phyloP scores from a whole-genome alignment of 2,329 filamentous ascomycete species.

The Xylariaceae sp. region DNA sequence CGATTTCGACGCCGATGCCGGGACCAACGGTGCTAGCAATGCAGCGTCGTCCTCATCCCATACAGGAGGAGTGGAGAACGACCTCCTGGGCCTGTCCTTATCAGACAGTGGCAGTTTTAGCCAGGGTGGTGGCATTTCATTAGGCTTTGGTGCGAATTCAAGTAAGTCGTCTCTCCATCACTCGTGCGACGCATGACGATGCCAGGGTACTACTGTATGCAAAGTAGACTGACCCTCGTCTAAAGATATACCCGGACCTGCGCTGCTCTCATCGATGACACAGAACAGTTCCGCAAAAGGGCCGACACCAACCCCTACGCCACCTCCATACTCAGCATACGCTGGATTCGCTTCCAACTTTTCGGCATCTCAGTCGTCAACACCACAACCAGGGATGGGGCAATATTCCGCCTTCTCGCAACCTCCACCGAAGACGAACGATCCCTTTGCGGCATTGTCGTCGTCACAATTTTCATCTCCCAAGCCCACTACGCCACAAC shows the following conservation, averaged over 20 bases:
- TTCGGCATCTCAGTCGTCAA: constrained; percentile 44
- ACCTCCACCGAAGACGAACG: constrained; percentile 37
- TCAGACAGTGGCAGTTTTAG: constrained; percentile 61
- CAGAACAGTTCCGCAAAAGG: constrained; percentile 54
- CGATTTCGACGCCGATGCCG: constrained; percentile 70
- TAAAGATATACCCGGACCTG: constrained; percentile 59
- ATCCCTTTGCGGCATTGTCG: constrained; percentile 50
- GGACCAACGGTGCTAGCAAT: constrained; percentile 37
- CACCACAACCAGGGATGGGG: constrained; percentile 45
- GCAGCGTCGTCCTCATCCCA: constrained; percentile 42
- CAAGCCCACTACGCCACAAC: constrained; percentile 34
- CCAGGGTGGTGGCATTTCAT: constrained; percentile 73
- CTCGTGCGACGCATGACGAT: not conserved
- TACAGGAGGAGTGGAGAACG: constrained; percentile 72
- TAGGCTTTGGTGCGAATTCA: constrained; percentile 68
- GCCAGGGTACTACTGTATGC: not conserved
- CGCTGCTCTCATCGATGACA: constrained; percentile 59
- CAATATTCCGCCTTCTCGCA: constrained; percentile 44
- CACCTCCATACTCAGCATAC: constrained; percentile 49
- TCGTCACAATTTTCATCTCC: constrained; percentile 35
- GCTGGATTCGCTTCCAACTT: constrained; percentile 50
- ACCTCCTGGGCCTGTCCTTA: constrained; percentile 83
- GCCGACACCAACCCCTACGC: constrained; percentile 33
- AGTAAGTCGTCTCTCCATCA: constrained; percentile 43
- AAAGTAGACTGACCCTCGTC: constrained; percentile 23